Conservation (phyloP, 108 stramenopile genomes). For the Cyclotella choctawhatcheeana region DNA sequence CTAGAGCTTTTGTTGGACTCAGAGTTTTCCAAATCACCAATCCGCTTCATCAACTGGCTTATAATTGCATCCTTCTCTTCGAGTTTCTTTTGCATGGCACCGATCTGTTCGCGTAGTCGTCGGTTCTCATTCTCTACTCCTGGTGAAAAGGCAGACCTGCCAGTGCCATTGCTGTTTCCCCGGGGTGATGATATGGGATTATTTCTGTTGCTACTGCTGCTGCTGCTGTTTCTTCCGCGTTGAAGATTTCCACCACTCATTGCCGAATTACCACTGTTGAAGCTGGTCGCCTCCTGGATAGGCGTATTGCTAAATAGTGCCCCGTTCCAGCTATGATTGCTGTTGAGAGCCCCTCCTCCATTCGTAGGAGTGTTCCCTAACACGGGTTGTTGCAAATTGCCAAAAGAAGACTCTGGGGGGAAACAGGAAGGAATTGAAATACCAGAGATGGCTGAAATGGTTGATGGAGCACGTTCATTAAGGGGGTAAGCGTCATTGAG, state of each 20-base stretch:
- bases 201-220: no score
- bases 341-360: not conserved
- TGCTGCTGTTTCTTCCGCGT: not conserved
- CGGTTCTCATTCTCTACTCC: slow-evolving; percentile 33
- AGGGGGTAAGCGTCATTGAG: slow-evolving; percentile 22
- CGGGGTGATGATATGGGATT: slow-evolving; percentile 1
- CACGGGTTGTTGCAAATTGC: slow-evolving; percentile 28
- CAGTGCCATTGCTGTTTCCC: no score
- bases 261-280: not conserved
- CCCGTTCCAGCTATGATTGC: not conserved
- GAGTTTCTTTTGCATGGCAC: slow-evolving; percentile 27
- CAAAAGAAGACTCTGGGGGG: slow-evolving; percentile 23
- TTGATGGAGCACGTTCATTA: slow-evolving; percentile 27
- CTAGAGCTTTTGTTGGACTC: not conserved
- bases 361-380: no score
- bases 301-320: not conserved
- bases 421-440: slow-evolving; percentile 44
- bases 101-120: slow-evolving; percentile 29
- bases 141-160: slow-evolving; percentile 25
- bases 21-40: slow-evolving; percentile 36
- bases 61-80: slow-evolving; percentile 52
- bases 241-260: not conserved
- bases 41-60: slow-evolving; percentile 44
- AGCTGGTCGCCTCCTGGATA: slow-evolving; percentile 10
- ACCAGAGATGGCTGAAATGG: slow-evolving; percentile 33